Evolutionary conservation across 2,329 filamentous ascomycete genomes (phyloP).

Genomic region (Triangularia setosa): DNA sequence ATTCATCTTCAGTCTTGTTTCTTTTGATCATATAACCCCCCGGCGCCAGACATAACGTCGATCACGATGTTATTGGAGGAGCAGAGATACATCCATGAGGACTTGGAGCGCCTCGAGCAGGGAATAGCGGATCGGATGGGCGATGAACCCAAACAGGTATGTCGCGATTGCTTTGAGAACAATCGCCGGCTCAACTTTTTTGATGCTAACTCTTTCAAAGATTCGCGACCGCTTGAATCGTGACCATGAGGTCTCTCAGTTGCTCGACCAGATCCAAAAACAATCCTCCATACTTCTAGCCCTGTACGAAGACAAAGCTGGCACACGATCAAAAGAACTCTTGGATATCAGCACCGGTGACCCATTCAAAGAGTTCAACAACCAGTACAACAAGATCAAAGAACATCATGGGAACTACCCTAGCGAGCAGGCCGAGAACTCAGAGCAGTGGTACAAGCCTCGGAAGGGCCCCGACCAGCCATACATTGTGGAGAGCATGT

Average conservation of each 20-base stretch:
- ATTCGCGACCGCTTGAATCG: constrained; percentile 84
- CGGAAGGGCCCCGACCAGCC: constrained; percentile 59
- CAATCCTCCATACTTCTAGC: constrained; percentile 77
- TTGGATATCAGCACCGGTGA: constrained; percentile 81
- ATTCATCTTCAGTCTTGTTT: background rate
- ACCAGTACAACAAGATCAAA: constrained; percentile 74
- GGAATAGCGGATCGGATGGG: constrained; percentile 84
- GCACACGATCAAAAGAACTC: constrained; percentile 70
- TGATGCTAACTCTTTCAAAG: constrained; percentile 39
- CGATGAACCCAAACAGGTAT: constrained; percentile 83
- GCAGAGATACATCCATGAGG: constrained; percentile 90
- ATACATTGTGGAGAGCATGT: constrained; percentile 80
- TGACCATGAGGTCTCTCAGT: constrained; percentile 86
- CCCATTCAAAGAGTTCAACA: constrained; percentile 87
- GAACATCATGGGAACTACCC: constrained; percentile 88
- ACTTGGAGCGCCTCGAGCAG: constrained; percentile 92
- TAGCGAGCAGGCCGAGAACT: constrained; percentile 90
- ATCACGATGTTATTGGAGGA: constrained; percentile 78
- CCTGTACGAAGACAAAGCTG: constrained; percentile 78
- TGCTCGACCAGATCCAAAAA: constrained; percentile 80
- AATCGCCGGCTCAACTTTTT: background rate
- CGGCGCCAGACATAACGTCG: background rate
- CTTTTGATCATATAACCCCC: background rate
- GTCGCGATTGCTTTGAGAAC: constrained; percentile 30
- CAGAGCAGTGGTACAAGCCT: constrained; percentile 84